Evolutionary conservation across 2,329 filamentous ascomycete genomes (phyloP), one percentile per base, ranked within the genome.

Genomic region (Apiospora rasikravindrae): DNA sequence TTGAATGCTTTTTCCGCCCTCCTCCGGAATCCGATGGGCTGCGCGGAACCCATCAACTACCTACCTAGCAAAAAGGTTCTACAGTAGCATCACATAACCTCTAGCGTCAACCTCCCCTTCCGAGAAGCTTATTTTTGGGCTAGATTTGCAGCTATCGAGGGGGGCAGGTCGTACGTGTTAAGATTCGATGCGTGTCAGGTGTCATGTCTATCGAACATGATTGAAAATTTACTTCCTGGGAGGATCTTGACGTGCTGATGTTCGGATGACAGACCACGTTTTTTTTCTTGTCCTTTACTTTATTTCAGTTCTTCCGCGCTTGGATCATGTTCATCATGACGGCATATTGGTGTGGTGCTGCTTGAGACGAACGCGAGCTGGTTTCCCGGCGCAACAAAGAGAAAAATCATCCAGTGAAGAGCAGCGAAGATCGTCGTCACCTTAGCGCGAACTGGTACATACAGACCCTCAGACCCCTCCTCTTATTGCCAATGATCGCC

Each of bases 251-350:
- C 57, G 29, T 64, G 57, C 24, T 40, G 57, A 64, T 64, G 57
- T 64, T 64, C 29, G 19, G 57, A 64, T 64, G 57, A 64, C 33
- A 64, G 57, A 64, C 57, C 57, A 64, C 57, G 57, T 64, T 64
- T 29, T 37, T 7, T 37, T 26, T 14, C n/a, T 51, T 14, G 51
- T 4, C 7, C 29, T 44, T 44, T 45, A 4, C 45, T 49, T 10
- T n/a, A 5, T 49, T n/a, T 2, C 51, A 19, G 7, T 64, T 40
- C 22, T 2, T 64, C 19, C 33, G 33, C 57, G 57, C 57, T 64
- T 33, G 57, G 57, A 64, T 40, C 57, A n/a, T 14, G 57, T 40
- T 64, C 33, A 64, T n/a, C 33, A 40, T 64, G 57, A 64, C 33
- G 57, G 57, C 29, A 64, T 64, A 1, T 13, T 33, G 33, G 29